phyloP scores from a whole-genome alignment of 139 green algal genomes.

The Zygnema cylindricum region DNA sequence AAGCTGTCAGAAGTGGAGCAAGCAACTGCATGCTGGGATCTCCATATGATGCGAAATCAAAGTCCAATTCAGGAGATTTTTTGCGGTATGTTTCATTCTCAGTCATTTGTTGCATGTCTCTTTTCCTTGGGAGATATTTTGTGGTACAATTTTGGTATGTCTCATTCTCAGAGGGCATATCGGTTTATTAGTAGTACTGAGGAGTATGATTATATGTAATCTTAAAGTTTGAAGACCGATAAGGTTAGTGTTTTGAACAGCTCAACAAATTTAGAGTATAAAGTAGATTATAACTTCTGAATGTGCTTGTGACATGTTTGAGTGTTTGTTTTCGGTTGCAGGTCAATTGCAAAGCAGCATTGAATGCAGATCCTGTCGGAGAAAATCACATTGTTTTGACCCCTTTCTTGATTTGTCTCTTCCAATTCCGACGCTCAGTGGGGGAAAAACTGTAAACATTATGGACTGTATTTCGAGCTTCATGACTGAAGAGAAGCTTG shows the following conservation, averaged over 20 bases:
- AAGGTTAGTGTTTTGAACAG: no score
- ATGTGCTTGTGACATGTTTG: neutral
- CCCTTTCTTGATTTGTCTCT: constrained; percentile 79
- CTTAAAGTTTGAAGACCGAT: no score
- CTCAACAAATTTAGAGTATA: no score
- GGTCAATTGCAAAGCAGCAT: constrained; percentile 79
- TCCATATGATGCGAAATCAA: constrained; percentile 72
- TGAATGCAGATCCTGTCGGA: constrained; percentile 70
- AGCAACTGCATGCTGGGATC: constrained; percentile 70
- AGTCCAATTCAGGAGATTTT: constrained; percentile 81
- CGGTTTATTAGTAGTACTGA: no score
- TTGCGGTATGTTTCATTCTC: constrained; percentile 61
- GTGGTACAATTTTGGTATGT: no score
- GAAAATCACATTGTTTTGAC: constrained; percentile 78
- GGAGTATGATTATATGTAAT: no score
- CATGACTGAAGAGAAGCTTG: constrained; percentile 65
- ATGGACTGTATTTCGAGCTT: constrained; percentile 65
- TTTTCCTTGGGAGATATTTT: no score
- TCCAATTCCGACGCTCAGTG: constrained; percentile 67
- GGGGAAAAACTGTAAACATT: constrained; percentile 23
- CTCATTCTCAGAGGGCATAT: no score
- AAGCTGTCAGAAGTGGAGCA: constrained; percentile 68
- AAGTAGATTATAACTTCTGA: no score
- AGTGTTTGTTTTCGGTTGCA: constrained; percentile 1
- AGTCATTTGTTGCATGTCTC: neutral